Evolutionary conservation across 352 stramenopile species (phyloP), one percentile per base, ranked within the genome.

Genomic region (Globisporangium middletonii): DNA sequence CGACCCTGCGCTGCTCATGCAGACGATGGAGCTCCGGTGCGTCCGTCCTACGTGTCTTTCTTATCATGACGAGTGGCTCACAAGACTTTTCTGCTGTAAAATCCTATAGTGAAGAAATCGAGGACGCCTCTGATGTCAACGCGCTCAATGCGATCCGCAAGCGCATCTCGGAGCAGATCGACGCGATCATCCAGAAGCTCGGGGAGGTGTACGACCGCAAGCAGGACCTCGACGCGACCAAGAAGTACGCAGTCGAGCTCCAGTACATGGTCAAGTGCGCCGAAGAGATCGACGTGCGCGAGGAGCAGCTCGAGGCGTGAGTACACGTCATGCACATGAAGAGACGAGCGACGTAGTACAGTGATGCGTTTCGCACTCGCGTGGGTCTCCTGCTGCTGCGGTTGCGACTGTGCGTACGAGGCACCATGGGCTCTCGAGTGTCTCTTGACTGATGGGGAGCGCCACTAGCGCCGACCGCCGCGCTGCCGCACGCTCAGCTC

Each of bases 191-290:
- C 41, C 52, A 73, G 28, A 86, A 88, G 54, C 63, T 94, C 15
- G 74, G 78, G 3, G 68, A 91, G 42, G 83, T 87, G 38, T 92
- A 92, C 53, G 85, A 94, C 64, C 55, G 71, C 41, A 67, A 85
- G 27, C 68, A 89, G 42, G 80, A 94, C 61, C 73, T 94, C 15
- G 79, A 90, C 13, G 74, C 80, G 2, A 92, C 85, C 8, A 80
- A 86, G 58, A 67, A 77, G 46, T 77, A 79, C 53, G 82, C 83
- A 0, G 72, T 94, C 26, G 77, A 92, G 64, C 67, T 94, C 37
- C 82, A 94, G 64, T 94, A 94, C 63, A 86, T 94, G 77, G 73
- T 91, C 57, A 94, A 92, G 65, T 90, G 83, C 56, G 79, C 74
- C 50, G 81, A 92, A 67, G 85, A 91, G 59, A 86, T 92, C 37